Evolutionary conservation across 768 basidiomycete genomes (phyloP).

Genomic region (Trametes elegans): DNA sequence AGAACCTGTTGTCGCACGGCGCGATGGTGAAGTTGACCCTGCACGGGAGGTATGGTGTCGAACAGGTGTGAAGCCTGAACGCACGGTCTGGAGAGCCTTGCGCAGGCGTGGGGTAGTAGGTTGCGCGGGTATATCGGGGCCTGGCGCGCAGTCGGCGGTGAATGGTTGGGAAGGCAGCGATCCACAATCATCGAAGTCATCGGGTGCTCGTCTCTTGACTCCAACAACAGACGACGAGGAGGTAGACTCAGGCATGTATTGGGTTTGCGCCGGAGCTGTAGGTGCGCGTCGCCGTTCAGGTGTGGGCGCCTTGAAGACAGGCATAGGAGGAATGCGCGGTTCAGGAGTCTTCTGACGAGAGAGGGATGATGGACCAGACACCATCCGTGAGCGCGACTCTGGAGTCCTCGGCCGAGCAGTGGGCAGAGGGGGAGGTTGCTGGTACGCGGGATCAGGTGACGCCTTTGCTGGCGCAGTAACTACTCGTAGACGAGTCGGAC

Average conservation of each 20-base stretch:
- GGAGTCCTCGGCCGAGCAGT: slow-evolving; percentile 30
- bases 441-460: background rate
- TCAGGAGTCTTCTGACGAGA: slow-evolving; percentile 30
- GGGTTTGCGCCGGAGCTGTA: background rate
- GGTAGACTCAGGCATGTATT: slow-evolving; percentile 8
- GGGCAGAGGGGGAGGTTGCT: slow-evolving; percentile 13
- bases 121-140: slow-evolving; percentile 35
- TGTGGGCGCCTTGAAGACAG: slow-evolving; percentile 51
- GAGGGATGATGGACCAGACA: slow-evolving; percentile 15
- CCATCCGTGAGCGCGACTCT: slow-evolving; percentile 27
- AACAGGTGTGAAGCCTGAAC: slow-evolving; percentile 72
- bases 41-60: slow-evolving; percentile 48
- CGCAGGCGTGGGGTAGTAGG: slow-evolving; percentile 60
- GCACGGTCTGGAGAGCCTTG: slow-evolving; percentile 52
- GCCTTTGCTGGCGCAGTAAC: slow-evolving; percentile 21
- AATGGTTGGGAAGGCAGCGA: slow-evolving; percentile 62
- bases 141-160: slow-evolving; percentile 47
- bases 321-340: slow-evolving; percentile 8
- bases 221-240: slow-evolving; percentile 43
- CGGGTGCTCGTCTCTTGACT: slow-evolving; percentile 74
- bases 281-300: slow-evolving; percentile 37
- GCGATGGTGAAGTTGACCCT: slow-evolving; percentile 48
- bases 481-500: slow-evolving; percentile 47
- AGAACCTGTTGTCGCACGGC: slow-evolving; percentile 38
- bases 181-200: slow-evolving; percentile 65